Evolutionary conservation across 2,329 filamentous ascomycete species (phyloP).

Genomic region (Thelonectria discophora): DNA sequence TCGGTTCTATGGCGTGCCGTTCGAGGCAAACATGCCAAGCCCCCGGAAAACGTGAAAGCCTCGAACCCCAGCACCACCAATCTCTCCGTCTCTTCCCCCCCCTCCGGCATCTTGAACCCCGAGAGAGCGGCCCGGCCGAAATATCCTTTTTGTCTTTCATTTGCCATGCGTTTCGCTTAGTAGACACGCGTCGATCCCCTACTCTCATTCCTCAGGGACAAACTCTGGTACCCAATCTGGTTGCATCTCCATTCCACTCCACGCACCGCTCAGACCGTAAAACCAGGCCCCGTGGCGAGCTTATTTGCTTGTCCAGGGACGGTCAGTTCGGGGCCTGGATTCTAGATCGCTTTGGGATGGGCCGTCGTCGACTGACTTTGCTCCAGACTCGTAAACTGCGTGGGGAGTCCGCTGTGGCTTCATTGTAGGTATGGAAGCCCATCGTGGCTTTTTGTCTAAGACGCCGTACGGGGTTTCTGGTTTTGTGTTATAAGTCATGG

Average conservation of each 20-base stretch:
- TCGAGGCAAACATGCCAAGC: neutral
- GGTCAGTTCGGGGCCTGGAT: neutral
- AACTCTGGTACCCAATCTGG: neutral
- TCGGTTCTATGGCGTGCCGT: neutral
- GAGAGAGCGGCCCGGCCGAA: constrained; percentile 2
- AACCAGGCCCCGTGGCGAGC: neutral
- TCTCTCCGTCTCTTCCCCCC: neutral
- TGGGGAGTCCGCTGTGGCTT: neutral
- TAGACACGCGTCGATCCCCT: neutral
- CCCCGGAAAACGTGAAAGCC: neutral
- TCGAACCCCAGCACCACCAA: neutral
- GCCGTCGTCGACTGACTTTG: neutral
- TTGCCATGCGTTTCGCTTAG: neutral
- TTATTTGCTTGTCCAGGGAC: neutral
- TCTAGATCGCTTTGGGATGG: constrained; percentile 7
- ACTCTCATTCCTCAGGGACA: neutral
- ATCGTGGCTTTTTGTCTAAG: neutral
- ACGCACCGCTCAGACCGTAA: neutral
- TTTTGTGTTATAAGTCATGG: neutral
- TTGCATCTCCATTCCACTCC: neutral
- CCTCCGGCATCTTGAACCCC: neutral
- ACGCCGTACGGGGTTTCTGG: neutral
- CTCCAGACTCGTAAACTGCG: neutral
- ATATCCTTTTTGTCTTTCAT: no score
- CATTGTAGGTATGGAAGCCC: neutral